These are phyloP conservation scores for Graphiopsis chlorocephala DNA, from an alignment of 2,329 filamentous ascomycete genomes.

Conservation along the genomic window DNA sequence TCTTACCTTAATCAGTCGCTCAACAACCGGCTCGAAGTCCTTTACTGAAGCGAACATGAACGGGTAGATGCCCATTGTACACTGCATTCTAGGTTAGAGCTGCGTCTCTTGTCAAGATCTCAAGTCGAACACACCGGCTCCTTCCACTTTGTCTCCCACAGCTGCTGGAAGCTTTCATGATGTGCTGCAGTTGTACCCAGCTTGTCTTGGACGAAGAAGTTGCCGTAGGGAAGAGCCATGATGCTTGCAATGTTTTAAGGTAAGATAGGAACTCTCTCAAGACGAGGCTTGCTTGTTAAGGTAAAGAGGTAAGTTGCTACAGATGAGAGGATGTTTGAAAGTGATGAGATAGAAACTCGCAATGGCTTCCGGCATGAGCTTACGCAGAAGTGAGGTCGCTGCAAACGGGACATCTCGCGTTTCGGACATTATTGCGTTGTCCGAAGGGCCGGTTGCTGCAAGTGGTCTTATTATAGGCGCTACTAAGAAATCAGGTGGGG, in stretches of 20 bases:
- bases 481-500: conserved; percentile 1
- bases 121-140: conserved; percentile 50
- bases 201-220: conserved; percentile 48
- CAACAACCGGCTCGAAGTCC: conserved; percentile 69
- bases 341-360: neutral
- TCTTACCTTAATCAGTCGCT: conserved; percentile 56
- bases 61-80: conserved; percentile 49
- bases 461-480: conserved; percentile 2
- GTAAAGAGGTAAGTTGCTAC: neutral
- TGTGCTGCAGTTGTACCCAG: conserved; percentile 42
- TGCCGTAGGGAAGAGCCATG: conserved; percentile 27
- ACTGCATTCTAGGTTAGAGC: neutral
- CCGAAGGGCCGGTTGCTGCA: conserved; percentile 11
- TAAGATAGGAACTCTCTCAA: neutral
- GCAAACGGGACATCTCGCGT: conserved; percentile 1
- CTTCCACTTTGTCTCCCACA: conserved; percentile 77
- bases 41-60: conserved; percentile 69
- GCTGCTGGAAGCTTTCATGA: conserved; percentile 46
- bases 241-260: neutral
- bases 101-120: neutral
- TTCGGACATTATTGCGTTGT: conserved; percentile 8
- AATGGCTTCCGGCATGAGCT: neutral
- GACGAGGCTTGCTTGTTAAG: neutral
- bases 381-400: neutral
- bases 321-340: neutral